Percentiles rank a stretch among this genome's conserved stretches.
Evolutionary conservation across 305 asterid species (phyloP).

Genomic region (Plantago coronopus): DNA sequence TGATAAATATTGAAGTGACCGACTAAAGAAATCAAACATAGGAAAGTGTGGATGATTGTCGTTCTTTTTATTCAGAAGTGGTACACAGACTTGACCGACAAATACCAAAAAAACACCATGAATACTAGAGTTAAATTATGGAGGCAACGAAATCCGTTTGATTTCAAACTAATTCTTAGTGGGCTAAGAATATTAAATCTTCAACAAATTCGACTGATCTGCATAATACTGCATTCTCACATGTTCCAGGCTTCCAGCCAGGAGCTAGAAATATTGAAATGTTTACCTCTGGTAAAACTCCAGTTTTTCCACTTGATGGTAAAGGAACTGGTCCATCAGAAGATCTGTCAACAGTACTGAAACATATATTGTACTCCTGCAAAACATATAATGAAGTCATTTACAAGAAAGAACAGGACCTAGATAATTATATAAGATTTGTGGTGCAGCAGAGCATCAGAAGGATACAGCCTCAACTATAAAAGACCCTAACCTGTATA

Average conservation of each 20-base stretch:
- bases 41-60: too few relatives aligned
- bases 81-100: too few relatives aligned
- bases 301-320: slow-evolving; percentile 69
- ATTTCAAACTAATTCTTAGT: too few relatives aligned
- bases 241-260: not conserved
- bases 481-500: slow-evolving; percentile 63
- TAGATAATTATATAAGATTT: slow-evolving; percentile 1
- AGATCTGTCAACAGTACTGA: slow-evolving; percentile 88
- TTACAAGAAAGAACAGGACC: slow-evolving; percentile 11
- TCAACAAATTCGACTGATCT: slow-evolving; percentile 1
- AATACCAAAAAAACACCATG: too few relatives aligned
- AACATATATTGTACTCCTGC: slow-evolving; percentile 97
- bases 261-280: slow-evolving; percentile 12
- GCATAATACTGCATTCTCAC: not conserved
- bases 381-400: slow-evolving; percentile 17
- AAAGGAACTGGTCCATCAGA: slow-evolving; percentile 60
- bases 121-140: too few relatives aligned
- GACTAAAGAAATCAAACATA: too few relatives aligned
- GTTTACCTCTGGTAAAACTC: slow-evolving; percentile 92
- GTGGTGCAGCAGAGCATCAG: slow-evolving; percentile 20
- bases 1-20: not conserved
- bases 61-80: too few relatives aligned
- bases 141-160: too few relatives aligned
- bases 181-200: slow-evolving; percentile 12
- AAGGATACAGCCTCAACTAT: slow-evolving; percentile 21